Evolutionary conservation across 2,329 filamentous ascomycete genomes (phyloP).

Genomic region (Pestalotiopsis sp.): DNA sequence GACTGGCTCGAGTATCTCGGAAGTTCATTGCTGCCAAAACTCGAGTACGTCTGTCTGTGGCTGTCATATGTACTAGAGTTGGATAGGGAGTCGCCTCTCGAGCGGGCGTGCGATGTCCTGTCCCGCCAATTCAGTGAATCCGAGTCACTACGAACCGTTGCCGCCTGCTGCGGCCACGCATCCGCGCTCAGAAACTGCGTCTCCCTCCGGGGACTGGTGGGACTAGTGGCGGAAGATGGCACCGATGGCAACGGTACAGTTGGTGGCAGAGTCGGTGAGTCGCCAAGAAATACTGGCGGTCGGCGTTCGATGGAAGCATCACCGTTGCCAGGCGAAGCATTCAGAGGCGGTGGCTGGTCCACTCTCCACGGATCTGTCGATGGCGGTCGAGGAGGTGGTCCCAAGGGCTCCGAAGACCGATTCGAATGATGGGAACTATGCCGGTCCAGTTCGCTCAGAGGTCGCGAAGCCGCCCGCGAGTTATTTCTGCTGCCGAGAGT

Average conservation of each 20-base stretch:
- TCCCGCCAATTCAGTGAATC: conserved; percentile 6
- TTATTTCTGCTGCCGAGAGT: conserved; percentile 16
- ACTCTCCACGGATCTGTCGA: conserved; percentile 48
- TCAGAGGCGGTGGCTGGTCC: conserved; percentile 27
- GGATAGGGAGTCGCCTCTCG: conserved; percentile 2
- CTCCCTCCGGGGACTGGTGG: conserved; percentile 9
- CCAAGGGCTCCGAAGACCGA: conserved; percentile 26
- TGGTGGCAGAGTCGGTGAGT: conserved; percentile 33
- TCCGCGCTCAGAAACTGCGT: background rate
- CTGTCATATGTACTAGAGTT: background rate
- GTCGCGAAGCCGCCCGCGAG: conserved; percentile 13
- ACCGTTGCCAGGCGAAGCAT: conserved; percentile 20
- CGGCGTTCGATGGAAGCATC: conserved; percentile 24
- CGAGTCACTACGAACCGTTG: background rate
- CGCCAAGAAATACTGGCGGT: conserved; percentile 21
- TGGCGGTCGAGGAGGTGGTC: conserved; percentile 37
- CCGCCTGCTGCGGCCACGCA: background rate
- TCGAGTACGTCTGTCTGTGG: background rate
- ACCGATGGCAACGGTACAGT: background rate
- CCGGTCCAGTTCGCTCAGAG: conserved; percentile 23
- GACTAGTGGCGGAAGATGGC: conserved; percentile 4
- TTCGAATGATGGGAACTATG: conserved; percentile 27
- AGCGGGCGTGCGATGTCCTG: background rate
- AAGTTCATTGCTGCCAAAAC: conserved; percentile 1
- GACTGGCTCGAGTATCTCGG: conserved; percentile 13